Evolutionary conservation across 768 basidiomycete genomes (phyloP).

Genomic region (Kondoa malvinella): DNA sequence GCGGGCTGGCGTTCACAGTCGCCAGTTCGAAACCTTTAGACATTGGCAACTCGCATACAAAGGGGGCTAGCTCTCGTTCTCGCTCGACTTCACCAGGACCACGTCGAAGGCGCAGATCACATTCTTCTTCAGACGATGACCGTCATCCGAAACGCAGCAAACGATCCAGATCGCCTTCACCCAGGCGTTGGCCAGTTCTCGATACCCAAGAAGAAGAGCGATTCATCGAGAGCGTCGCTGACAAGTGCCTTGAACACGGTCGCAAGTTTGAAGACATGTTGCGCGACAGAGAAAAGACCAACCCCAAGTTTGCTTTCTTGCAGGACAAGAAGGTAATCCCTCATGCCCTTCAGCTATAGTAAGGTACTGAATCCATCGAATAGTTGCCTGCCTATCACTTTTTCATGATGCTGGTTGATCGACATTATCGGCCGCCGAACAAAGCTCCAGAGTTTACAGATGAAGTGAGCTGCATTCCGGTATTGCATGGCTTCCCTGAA

Average conservation of each 20-base stretch:
- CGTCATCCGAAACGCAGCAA: slow-evolving; percentile 13
- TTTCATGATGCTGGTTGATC: slow-evolving; percentile 32
- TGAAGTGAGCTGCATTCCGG: slow-evolving; percentile 32
- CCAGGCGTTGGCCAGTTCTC: slow-evolving; percentile 27
- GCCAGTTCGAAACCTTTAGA: not conserved
- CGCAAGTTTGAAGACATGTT: slow-evolving; percentile 88
- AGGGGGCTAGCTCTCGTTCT: slow-evolving; percentile 5
- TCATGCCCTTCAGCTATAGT: not conserved
- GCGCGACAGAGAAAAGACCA: slow-evolving; percentile 82
- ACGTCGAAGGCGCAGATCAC: not conserved
- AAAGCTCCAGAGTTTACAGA: slow-evolving; percentile 30
- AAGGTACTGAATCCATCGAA: not conserved
- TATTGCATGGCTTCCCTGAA: too few relatives aligned
- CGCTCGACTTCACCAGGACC: slow-evolving; percentile 2
- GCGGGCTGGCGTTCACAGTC: not conserved
- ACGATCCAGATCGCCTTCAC: slow-evolving; percentile 31
- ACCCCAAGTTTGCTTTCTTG: slow-evolving; percentile 96
- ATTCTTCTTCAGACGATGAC: not conserved
- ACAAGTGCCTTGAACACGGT: slow-evolving; percentile 62
- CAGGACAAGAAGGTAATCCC: slow-evolving; percentile 32
- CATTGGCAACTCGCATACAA: not conserved
- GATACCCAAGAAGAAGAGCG: slow-evolving; percentile 58
- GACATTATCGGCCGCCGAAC: slow-evolving; percentile 27
- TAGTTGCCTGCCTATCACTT: slow-evolving; percentile 36
- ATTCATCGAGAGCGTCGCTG: slow-evolving; percentile 73